Evolutionary conservation across 345 rosid genomes (phyloP).

Genomic region (Lenwebbia sp.): DNA sequence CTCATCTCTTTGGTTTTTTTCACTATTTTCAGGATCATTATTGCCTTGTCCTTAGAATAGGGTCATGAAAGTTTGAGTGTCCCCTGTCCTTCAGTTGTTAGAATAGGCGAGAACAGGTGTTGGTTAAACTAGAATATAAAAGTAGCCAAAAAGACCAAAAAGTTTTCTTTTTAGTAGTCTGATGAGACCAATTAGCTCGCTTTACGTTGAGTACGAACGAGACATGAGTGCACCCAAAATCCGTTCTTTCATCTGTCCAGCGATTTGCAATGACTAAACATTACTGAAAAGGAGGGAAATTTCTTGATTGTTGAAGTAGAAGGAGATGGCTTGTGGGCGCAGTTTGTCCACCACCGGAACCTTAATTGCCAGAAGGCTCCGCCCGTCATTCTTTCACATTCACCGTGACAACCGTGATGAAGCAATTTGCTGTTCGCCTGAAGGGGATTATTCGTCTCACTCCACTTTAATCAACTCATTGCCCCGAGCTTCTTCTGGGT

Average conservation of each 20-base stretch:
- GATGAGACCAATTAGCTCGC: not conserved
- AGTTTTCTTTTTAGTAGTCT: not conserved
- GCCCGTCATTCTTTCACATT: constrained; percentile 18
- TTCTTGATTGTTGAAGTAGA: not conserved
- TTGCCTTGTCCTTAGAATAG: not conserved
- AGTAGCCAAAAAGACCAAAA: not conserved
- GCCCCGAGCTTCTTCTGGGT: not conserved
- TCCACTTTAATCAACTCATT: not conserved
- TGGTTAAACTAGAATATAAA: not conserved
- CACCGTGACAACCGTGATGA: constrained; percentile 8
- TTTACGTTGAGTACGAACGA: not conserved
- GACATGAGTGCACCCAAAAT: not conserved
- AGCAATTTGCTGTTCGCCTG: not conserved
- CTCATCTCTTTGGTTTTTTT: not conserved
- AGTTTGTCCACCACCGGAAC: constrained; percentile 12
- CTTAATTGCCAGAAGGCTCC: constrained; percentile 16
- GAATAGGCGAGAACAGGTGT: not conserved
- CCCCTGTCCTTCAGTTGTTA: not conserved
- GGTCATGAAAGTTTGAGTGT: not conserved
- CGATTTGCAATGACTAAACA: not conserved
- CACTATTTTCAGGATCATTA: not conserved
- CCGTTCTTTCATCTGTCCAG: not conserved
- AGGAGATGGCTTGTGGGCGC: constrained; percentile 24
- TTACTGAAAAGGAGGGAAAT: not conserved
- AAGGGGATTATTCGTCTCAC: not conserved